phyloP scores from a whole-genome alignment of 768 basidiomycete genomes.

The Naganishia vaughanmartiniae region DNA sequence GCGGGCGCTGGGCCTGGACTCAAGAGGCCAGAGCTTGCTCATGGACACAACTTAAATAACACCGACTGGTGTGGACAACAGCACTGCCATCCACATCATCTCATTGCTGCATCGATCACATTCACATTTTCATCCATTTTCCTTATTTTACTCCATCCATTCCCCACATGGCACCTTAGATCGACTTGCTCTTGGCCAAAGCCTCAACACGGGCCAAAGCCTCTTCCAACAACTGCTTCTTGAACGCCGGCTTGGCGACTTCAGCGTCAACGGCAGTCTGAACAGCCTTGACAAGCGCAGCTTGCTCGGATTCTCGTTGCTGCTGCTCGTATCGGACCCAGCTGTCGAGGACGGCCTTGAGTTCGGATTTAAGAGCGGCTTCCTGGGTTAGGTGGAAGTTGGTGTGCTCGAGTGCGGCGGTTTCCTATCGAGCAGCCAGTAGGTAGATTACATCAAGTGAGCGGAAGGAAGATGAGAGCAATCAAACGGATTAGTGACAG shows the following conservation, averaged over 20 bases:
- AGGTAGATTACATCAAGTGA: not conserved
- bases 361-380: slow-evolving; percentile 76
- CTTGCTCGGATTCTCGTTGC: slow-evolving; percentile 92
- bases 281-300: slow-evolving; percentile 79
- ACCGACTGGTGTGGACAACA: no score
- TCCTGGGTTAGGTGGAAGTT: slow-evolving; percentile 89
- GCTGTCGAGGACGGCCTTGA: slow-evolving; percentile 91
- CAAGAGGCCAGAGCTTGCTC: no score
- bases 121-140: slow-evolving; percentile 1
- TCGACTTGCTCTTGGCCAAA: slow-evolving; percentile 85
- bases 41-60: no score
- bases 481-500: no score
- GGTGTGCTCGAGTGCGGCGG: slow-evolving; percentile 81
- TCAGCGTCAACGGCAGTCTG: slow-evolving; percentile 46
- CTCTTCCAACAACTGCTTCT: slow-evolving; percentile 76
- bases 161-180: slow-evolving; percentile 57
- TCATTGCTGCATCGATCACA: not conserved
- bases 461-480: not conserved
- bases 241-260: slow-evolving; percentile 71
- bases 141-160: slow-evolving; percentile 1
- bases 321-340: slow-evolving; percentile 99
- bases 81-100: not conserved
- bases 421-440: slow-evolving; percentile 71
- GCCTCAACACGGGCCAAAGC: slow-evolving; percentile 90
- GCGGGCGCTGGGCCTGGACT: no score